phyloP scores from a whole-genome alignment of 805 yeast genomes.

The Starmerella kuoi region DNA sequence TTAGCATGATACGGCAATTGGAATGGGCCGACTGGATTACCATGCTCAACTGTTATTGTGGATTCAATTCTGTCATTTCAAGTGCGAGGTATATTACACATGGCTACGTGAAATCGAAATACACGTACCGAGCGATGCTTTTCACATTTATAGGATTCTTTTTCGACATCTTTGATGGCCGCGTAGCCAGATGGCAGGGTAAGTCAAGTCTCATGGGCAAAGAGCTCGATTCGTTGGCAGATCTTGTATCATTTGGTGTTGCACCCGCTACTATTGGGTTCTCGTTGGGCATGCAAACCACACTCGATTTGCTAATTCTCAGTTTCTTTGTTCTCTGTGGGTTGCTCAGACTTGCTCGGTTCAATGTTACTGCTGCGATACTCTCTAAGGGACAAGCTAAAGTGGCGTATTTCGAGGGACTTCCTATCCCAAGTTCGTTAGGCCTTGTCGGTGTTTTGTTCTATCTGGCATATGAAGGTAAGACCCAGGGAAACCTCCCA shows the following conservation, averaged over 20 bases:
- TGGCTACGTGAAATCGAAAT: constrained; percentile 45
- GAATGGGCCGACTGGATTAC: constrained; percentile 97
- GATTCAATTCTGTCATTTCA: constrained; percentile 79
- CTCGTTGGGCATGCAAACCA: constrained; percentile 76
- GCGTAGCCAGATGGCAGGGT: constrained; percentile 89
- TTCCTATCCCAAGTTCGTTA: constrained; percentile 87
- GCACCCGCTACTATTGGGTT: constrained; percentile 92
- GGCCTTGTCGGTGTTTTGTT: constrained; percentile 65
- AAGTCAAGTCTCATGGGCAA: constrained; percentile 92
- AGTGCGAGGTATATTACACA: constrained; percentile 72
- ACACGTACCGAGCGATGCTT: constrained; percentile 71
- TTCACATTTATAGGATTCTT: constrained; percentile 84
- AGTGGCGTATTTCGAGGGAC: constrained; percentile 73
- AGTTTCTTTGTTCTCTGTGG: constrained; percentile 88
- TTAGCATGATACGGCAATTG: constrained; percentile 57
- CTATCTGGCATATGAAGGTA: constrained; percentile 42
- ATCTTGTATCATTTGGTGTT: constrained; percentile 85
- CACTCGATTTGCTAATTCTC: constrained; percentile 63
- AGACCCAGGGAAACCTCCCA: constrained; percentile 41
- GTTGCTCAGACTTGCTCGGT: constrained; percentile 83
- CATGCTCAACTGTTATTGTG: constrained; percentile 83
- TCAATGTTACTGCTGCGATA: constrained; percentile 85
- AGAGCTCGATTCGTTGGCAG: constrained; percentile 93
- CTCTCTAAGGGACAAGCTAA: constrained; percentile 90
- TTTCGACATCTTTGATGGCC: constrained; percentile 93